These are phyloP conservation scores for Hydnum rufescens DNA, from an alignment of 768 basidiomycete species.

Conservation along the genomic window DNA sequence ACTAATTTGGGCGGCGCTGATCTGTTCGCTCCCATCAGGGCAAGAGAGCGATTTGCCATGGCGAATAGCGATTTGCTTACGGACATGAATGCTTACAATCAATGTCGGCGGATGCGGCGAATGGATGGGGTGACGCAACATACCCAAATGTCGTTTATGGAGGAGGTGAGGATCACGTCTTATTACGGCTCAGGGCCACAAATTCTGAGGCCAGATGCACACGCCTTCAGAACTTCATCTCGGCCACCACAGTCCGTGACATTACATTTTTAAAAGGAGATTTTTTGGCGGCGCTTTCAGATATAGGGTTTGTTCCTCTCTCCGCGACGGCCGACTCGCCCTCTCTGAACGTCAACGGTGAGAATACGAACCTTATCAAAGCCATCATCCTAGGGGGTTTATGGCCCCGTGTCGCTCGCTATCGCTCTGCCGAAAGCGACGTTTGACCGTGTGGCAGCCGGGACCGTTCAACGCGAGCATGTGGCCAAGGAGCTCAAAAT, in stretches of 20 bases:
- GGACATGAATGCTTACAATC: slow-evolving; percentile 54
- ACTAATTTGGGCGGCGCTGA: neutral
- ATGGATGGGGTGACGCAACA: slow-evolving; percentile 36
- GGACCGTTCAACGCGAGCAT: slow-evolving; percentile 69
- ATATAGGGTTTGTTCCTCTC: slow-evolving; percentile 46
- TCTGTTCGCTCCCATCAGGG: slow-evolving; percentile 25
- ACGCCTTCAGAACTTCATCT: slow-evolving; percentile 58
- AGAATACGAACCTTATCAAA: slow-evolving; percentile 60
- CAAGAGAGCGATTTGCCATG: slow-evolving; percentile 44
- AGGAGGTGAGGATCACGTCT: neutral
- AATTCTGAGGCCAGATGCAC: neutral
- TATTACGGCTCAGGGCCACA: neutral
- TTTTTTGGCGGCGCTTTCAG: slow-evolving; percentile 46
- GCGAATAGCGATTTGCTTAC: slow-evolving; percentile 74
- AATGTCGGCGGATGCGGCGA: slow-evolving; percentile 31
- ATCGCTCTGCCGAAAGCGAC: slow-evolving; percentile 53
- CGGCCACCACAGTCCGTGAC: slow-evolving; percentile 48
- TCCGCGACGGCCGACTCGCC: slow-evolving; percentile 27
- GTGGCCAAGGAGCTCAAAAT: slow-evolving; percentile 69
- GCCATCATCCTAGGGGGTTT: slow-evolving; percentile 69
- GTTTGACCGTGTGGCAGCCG: slow-evolving; percentile 71
- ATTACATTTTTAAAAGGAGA: slow-evolving; percentile 60
- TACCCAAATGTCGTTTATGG: slow-evolving; percentile 22
- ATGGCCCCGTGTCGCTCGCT: slow-evolving; percentile 64
- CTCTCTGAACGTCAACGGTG: slow-evolving; percentile 41